A percentile compares a stretch with the other conserved stretches of the same genome.
phyloP scores from a whole-genome alignment of 2,329 filamentous ascomycete genomes.

The Alternaria consortialis region DNA sequence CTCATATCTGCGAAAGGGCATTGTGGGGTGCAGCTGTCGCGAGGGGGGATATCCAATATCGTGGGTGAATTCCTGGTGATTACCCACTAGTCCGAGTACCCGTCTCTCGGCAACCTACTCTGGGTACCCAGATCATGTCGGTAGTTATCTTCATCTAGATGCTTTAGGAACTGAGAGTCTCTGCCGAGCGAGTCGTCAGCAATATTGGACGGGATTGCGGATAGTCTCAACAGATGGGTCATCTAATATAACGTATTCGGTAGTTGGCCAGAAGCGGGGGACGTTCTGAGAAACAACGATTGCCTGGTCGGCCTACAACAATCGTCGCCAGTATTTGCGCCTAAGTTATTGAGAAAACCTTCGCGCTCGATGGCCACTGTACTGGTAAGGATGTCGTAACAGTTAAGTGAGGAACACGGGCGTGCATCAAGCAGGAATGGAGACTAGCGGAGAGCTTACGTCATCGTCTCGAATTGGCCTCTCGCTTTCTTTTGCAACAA shows the following conservation, averaged over 20 bases:
- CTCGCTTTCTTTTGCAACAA: not conserved
- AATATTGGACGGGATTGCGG: no score
- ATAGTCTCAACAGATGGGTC: not conserved
- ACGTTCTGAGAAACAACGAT: not conserved
- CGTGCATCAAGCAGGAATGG: not conserved
- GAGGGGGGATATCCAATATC: constrained; percentile 21
- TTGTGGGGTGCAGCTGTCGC: constrained; percentile 30
- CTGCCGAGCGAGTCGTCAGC: not conserved
- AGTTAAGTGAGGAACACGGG: not conserved
- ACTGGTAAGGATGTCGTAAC: not conserved
- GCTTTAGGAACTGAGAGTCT: not conserved
- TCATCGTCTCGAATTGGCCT: not conserved
- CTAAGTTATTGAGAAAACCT: not conserved
- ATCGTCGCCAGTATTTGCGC: not conserved
- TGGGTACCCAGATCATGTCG: not conserved
- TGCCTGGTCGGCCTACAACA: not conserved
- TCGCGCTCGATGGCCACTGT: not conserved
- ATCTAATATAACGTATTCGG: not conserved
- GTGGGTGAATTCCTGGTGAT: constrained; percentile 17
- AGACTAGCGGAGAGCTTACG: not conserved
- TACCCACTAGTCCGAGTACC: not conserved
- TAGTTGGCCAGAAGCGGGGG: not conserved
- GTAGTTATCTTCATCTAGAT: not conserved
- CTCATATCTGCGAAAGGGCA: constrained; percentile 3
- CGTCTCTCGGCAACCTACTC: not conserved